Evolutionary conservation across 495 filamentous ascomycete genomes (phyloP).

Genomic region (Chaetomidium leptoderma): DNA sequence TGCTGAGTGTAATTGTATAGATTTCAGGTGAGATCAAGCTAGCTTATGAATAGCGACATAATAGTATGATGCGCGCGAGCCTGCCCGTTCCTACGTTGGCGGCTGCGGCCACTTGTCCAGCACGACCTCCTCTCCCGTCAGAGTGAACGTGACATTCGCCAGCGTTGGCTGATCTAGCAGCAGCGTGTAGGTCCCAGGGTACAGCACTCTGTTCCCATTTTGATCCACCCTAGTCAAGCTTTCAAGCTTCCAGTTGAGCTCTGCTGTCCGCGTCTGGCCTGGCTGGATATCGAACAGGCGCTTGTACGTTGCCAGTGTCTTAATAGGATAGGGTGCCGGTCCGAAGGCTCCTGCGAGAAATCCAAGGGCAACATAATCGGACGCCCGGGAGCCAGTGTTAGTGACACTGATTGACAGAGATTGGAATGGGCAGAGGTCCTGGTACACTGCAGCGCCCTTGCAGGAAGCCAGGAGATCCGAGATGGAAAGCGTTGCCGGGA

Average conservation of each 20-base stretch:
- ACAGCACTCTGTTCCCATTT: constrained; percentile 57
- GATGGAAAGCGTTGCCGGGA: constrained; percentile 30
- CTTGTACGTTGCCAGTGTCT: constrained; percentile 58
- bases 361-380: constrained; percentile 57
- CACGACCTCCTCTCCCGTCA: constrained; percentile 38
- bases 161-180: constrained; percentile 49
- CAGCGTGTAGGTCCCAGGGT: constrained; percentile 63
- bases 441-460: constrained; percentile 43
- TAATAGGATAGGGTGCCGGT: constrained; percentile 58
- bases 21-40: background rate
- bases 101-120: constrained; percentile 28
- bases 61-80: background rate
- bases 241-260: constrained; percentile 54
- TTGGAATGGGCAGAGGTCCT: constrained; percentile 46
- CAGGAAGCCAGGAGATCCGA: constrained; percentile 27
- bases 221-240: constrained; percentile 56
- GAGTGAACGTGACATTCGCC: constrained; percentile 40
- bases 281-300: constrained; percentile 47
- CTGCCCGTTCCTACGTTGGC: background rate
- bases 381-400: constrained; percentile 52
- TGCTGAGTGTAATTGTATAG: too few relatives aligned
- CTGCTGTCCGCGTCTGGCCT: constrained; percentile 34
- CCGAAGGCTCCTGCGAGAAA: constrained; percentile 55
- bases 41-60: background rate
- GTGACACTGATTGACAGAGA: constrained; percentile 34